Evolutionary conservation across 257 asterid species (phyloP), one percentile per base, ranked within the genome.

Genomic region (Paraleonurus japonicus): DNA sequence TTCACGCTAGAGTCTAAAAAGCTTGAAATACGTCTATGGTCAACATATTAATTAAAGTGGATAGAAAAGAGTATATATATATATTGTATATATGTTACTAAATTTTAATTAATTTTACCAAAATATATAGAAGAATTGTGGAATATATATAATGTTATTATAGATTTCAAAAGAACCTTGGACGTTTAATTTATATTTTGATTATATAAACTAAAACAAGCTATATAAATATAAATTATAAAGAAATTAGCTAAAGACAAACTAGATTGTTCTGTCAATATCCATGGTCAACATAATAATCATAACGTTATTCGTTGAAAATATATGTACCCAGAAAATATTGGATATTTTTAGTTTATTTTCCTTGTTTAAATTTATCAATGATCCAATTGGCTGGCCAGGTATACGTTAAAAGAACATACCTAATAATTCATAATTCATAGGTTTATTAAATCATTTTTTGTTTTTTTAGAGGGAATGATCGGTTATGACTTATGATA

Each of bases 1-100:
- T 78, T 75, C 83, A 69, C 70, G 80, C 83, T 65, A 68, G 16
- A 37, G 64, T 15, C 15, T 20, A 11, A 22, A 24, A 27, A 53
- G 70, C 66, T 66, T 64, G 70, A 75, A 67, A 72, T 2, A 4
- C 60, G 13, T 19, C 65, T 19, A 19, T 54, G 37, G 28, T 30
- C 33, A 19, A 43, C 50, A 28, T 4, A 19, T 7, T 8, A 7
- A 9, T 8, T 6, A 23, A 39, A 16, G n/a, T n/a, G n/a, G n/a
- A 50, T 16, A 0, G 0, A 17, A 7, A 19, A 50, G 0, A n/a
- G 22, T 47, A 16, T n/a, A n/a, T n/a, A n/a, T n/a, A n/a, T n/a
- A n/a, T 5, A 48, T 48, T 16, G 13, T 17, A n/a, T n/a, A 5
- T 48, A 17, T 50, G 24, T 6, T 11, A 50, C 58, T 50, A 17